A percentile compares a stretch with the other conserved stretches of the same genome.
These are phyloP conservation scores for Coniferiporia sulphurascens DNA, from an alignment of 1,284 basidiomycete genomes.

Conservation along the genomic window DNA sequence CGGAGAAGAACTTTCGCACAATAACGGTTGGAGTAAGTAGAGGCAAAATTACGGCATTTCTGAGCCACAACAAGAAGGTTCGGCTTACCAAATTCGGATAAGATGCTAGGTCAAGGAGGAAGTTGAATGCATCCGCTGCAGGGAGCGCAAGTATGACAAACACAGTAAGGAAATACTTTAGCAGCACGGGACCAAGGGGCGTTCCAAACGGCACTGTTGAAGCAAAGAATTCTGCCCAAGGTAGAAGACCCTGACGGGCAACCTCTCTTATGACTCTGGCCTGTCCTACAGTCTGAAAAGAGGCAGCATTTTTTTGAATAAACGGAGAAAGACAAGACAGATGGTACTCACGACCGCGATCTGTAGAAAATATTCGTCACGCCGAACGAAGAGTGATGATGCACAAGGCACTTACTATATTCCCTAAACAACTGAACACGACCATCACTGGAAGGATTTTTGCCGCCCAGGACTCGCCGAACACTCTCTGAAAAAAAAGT, in stretches of 20 bases:
- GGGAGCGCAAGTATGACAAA: slow-evolving; percentile 53
- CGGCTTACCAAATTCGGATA: slow-evolving; percentile 26
- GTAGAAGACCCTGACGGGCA: slow-evolving; percentile 37
- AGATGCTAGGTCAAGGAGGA: slow-evolving; percentile 30
- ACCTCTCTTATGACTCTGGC: slow-evolving; percentile 42
- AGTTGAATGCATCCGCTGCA: slow-evolving; percentile 49
- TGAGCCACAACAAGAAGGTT: background rate
- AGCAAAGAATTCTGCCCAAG: slow-evolving; percentile 38
- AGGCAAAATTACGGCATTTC: background rate
- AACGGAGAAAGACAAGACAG: background rate
- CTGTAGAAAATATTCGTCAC: slow-evolving; percentile 9
- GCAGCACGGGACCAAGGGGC: slow-evolving; percentile 39
- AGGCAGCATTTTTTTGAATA: slow-evolving; percentile 14
- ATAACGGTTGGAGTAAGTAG: slow-evolving; percentile 27
- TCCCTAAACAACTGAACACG: slow-evolving; percentile 39
- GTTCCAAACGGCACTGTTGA: slow-evolving; percentile 43
- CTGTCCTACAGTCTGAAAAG: slow-evolving; percentile 35
- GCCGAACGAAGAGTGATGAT: background rate
- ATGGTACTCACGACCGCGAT: slow-evolving; percentile 25
- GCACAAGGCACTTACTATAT: slow-evolving; percentile 30
- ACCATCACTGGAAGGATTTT: slow-evolving; percentile 38
- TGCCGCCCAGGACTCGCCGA: slow-evolving; percentile 36
- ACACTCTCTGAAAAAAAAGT: slow-evolving; percentile 46
- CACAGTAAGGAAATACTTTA: slow-evolving; percentile 44
- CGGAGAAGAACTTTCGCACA: slow-evolving; percentile 36